Percentiles rank a stretch among this genome's conserved stretches.
Evolutionary conservation across 2,329 filamentous ascomycete species (phyloP).

Genomic region (Tricladium varicosporioides): DNA sequence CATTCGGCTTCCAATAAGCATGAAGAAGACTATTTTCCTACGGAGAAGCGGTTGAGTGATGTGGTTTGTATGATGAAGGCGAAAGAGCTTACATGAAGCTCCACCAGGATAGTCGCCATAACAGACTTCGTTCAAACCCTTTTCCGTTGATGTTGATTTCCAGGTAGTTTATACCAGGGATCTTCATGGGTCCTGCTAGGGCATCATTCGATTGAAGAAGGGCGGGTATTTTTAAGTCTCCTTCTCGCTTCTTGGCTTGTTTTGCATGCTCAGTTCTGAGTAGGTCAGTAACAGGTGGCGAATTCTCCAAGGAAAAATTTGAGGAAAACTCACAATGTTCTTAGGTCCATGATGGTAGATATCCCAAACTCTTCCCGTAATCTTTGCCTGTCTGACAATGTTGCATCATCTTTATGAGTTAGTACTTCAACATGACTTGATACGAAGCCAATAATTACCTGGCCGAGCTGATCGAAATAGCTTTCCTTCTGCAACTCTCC

Average conservation of each 20-base stretch:
- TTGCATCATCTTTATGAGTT: conserved; percentile 63
- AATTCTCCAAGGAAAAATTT: not conserved
- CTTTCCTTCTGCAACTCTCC: conserved; percentile 57
- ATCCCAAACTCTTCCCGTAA: conserved; percentile 62
- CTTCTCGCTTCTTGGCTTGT: conserved; percentile 60
- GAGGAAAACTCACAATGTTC: conserved; percentile 61
- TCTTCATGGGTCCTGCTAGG: conserved; percentile 55
- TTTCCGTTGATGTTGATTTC: conserved; percentile 72
- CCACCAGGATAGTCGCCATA: conserved; percentile 67
- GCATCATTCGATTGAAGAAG: conserved; percentile 48
- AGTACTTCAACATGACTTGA: not conserved
- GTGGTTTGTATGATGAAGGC: not conserved
- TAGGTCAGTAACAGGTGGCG: not conserved
- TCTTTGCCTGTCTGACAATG: conserved; percentile 57
- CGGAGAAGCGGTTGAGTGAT: not conserved
- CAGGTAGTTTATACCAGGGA: conserved; percentile 61
- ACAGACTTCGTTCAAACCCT: conserved; percentile 64
- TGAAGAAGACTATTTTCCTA: conserved; percentile 60
- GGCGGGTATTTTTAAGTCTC: conserved; percentile 43
- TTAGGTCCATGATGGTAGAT: conserved; percentile 73
- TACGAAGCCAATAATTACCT: conserved; percentile 36
- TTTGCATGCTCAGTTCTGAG: conserved; percentile 69
- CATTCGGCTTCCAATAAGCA: conserved; percentile 64
- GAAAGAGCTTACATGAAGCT: conserved; percentile 54
- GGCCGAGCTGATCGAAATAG: conserved; percentile 67